phyloP scores from a whole-genome alignment of 441 rosid species.

The Arabidopsis hybrid region DNA sequence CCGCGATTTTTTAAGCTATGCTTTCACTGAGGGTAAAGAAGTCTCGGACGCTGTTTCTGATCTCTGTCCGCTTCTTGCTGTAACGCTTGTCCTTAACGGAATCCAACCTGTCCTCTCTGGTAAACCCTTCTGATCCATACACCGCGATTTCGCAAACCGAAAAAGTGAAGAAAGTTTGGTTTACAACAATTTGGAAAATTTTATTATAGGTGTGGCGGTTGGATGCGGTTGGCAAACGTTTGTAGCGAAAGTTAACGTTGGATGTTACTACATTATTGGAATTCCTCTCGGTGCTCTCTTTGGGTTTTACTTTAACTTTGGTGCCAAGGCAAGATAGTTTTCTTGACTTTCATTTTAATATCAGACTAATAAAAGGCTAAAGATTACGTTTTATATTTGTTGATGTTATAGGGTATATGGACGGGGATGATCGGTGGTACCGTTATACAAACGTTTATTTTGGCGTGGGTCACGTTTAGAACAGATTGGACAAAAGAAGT shows the following conservation, averaged over 20 bases:
- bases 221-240: constrained; percentile 76
- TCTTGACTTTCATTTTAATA: background rate
- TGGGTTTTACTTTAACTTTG: constrained; percentile 62
- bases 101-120: constrained; percentile 67
- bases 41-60: constrained; percentile 69
- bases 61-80: constrained; percentile 62
- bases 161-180: no score
- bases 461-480: constrained; percentile 60
- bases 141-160: background rate
- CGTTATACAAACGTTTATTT: constrained; percentile 56
- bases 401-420: constrained; percentile 61
- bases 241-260: constrained; percentile 68
- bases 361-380: background rate
- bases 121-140: background rate
- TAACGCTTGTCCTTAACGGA: constrained; percentile 63
- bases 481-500: constrained; percentile 67
- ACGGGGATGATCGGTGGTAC: constrained; percentile 67
- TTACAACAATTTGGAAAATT: background rate
- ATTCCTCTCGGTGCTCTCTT: constrained; percentile 61
- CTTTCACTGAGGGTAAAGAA: constrained; percentile 58
- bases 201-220: constrained; percentile 61
- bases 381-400: background rate
- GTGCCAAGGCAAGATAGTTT: constrained; percentile 55
- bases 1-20: constrained; percentile 57
- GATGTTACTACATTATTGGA: constrained; percentile 62